phyloP scores from a whole-genome alignment of 305 asterid species.

The Euphrasia arctica region DNA sequence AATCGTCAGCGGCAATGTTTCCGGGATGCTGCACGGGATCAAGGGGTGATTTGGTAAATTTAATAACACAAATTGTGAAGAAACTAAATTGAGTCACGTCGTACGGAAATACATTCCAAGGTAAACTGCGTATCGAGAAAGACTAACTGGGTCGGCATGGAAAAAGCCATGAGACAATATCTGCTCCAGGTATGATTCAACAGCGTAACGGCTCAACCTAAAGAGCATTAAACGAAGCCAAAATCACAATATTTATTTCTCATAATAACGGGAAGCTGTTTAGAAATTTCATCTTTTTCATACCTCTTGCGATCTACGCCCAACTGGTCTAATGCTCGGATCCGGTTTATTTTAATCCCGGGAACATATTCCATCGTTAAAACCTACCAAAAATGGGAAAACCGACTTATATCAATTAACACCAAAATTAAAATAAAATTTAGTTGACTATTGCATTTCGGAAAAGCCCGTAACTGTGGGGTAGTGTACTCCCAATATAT shows the following conservation, averaged over 20 bases:
- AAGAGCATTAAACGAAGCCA: conserved; percentile 27
- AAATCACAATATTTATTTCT: neutral
- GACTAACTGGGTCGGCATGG: conserved; percentile 97
- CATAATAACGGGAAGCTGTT: too few relatives aligned
- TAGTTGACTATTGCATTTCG: conserved; percentile 9
- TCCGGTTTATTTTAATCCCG: conserved; percentile 89
- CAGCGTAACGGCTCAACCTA: conserved; percentile 95
- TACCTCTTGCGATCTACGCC: conserved; percentile 88
- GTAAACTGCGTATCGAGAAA: neutral
- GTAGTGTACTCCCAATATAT: conserved; percentile 88
- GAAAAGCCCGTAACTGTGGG: conserved; percentile 64
- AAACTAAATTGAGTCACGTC: too few relatives aligned
- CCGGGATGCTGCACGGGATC: conserved; percentile 83
- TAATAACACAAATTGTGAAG: conserved; percentile 4
- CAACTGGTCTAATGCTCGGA: conserved; percentile 76
- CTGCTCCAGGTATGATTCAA: conserved; percentile 97
- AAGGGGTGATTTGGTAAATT: conserved; percentile 11
- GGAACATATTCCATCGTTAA: conserved; percentile 92
- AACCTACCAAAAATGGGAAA: conserved; percentile 39
- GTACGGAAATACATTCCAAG: neutral
- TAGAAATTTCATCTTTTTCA: neutral
- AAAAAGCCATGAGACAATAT: conserved; percentile 93
- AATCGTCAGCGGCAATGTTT: conserved; percentile 96
- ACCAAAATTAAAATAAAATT: neutral
- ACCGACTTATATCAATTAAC: conserved; percentile 25